Base-by-base conservation (phyloP, 176 grass and related monocot genomes). In the Metroxylon sagu region DNA sequence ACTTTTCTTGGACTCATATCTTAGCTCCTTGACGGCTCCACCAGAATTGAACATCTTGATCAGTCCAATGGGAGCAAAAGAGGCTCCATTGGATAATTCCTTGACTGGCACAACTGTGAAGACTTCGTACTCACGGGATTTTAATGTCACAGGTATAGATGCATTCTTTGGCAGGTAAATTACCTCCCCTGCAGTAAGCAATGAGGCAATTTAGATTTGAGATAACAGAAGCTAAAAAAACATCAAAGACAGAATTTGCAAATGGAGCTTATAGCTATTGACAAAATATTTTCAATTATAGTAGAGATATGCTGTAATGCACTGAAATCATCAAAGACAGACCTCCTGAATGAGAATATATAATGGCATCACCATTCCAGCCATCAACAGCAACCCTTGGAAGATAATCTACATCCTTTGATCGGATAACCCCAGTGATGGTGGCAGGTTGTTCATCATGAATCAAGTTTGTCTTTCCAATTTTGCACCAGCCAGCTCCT, bases 401-500 rank as follows among this genome's bases (percentile, higher is more conserved):
- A 19, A 94, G 76, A 64, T 58, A 76, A 51, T 55, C 67, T 16
- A 94, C 84, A 55, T 88, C 80, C 64, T 48, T 63, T 6, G 80
- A 79, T 1, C 65, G 60, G 29, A 95, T 70, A 51, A 70, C 56
- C 3, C 84, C 89, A 0, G 81, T 88, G 58, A 95, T 61, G 4
- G 68, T 88, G 27, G 68, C 81, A 3, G 89, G 89, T 76, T 88
- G 67, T 67, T 77, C 68, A 30, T 88, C 89, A 19, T 95, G 89
- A 67, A 95, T 73, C 30, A 79, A 56, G 56, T 79, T 88, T 67
- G 71, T 95, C 80, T 88, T 88, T 27, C 64, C 81, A 26, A 79
- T 64, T 2, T 16, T 64, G 65, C 89, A 95, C 84, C 81, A 95
- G 6, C 89, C 85, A 3, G 89, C 89, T 16, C 89, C 89, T 60